phyloP scores from a whole-genome alignment of 23 red algal genomes.

The Cyanidium caldarium region DNA sequence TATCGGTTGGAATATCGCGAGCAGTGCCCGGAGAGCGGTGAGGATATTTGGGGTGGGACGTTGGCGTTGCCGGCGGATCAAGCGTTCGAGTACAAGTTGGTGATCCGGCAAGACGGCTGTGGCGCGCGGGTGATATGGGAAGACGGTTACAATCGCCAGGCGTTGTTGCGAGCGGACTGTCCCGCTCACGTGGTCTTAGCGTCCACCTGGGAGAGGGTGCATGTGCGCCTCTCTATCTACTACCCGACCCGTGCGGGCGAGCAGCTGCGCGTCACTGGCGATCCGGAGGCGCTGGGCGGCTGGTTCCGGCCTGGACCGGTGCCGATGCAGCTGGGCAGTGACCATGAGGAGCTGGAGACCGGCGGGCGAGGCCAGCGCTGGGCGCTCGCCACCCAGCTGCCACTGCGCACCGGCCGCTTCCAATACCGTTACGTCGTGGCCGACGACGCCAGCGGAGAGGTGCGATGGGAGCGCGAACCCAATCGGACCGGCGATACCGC shows the following conservation, averaged over 20 bases:
- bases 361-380: constrained; percentile 62
- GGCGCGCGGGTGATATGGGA: too few species aligned
- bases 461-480: constrained; percentile 71
- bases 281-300: constrained; percentile 41
- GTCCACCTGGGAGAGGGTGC: constrained; percentile 43
- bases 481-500: constrained; percentile 30
- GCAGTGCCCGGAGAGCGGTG: too few species aligned
- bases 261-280: constrained; percentile 56
- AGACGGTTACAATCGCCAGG: too few species aligned
- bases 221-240: constrained; percentile 44
- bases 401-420: constrained; percentile 8
- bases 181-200: too few species aligned
- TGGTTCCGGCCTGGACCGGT: constrained; percentile 66
- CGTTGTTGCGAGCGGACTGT: too few species aligned
- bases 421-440: constrained; percentile 51
- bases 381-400: constrained; percentile 23
- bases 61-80: too few species aligned
- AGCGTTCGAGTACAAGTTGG: too few species aligned
- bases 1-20: too few species aligned
- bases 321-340: constrained; percentile 27
- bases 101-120: too few species aligned
- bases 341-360: constrained; percentile 48
- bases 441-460: constrained; percentile 13
- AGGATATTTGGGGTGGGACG: too few species aligned
- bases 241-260: constrained; percentile 25